Base-by-base conservation (phyloP, 148 eudicot genomes). In the Pharnaceum exiguum region DNA sequence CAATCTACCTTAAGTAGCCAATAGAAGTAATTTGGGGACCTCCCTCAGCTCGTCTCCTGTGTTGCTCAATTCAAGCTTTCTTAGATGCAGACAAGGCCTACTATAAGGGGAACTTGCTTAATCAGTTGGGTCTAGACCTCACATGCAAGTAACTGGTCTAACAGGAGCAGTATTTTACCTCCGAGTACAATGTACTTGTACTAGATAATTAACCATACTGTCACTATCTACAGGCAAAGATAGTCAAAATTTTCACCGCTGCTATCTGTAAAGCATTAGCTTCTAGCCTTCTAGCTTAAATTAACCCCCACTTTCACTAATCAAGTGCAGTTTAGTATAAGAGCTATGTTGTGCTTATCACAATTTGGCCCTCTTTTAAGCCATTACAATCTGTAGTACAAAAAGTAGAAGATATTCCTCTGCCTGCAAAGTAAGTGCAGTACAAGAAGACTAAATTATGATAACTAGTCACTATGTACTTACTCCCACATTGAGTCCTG, bases 61-160 rank as follows among this genome's bases (percentile, higher is more conserved):
- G 23, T 9, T 9, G 3, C 51, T 47, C 15, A 26, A 13, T 8
- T n/a, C 21, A 15, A 18, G 42, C 25, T 5, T 40, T 31, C 15
- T 31, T 24, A 44, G 45, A 28, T 27, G 18, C 10, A 53, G 30
- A 44, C 29, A 46, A 60, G 13, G 10, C 44, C 64, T 28, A 45
- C 5, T n/a, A 39, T 9, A 32, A 38, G 46, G 72, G 71, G 72
- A 69, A 66, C 72, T 60, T 43, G 35, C 49, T 68, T 33, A 53
- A 53, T 22, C 16, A 15, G 7, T 5, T 32, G 6, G 16, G 5
- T 25, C 1, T 68, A 69, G 72, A 61, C 67, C 49, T 69, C 67
- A 61, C 72, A 60, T 69, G 72, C n/a, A n/a, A n/a, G n/a, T n/a
- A n/a, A n/a, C n/a, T n/a, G 59, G 17, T 59, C 22, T 51, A 63